phyloP scores from a whole-genome alignment of 1,284 basidiomycete genomes.

The Leccinum proliferum region DNA sequence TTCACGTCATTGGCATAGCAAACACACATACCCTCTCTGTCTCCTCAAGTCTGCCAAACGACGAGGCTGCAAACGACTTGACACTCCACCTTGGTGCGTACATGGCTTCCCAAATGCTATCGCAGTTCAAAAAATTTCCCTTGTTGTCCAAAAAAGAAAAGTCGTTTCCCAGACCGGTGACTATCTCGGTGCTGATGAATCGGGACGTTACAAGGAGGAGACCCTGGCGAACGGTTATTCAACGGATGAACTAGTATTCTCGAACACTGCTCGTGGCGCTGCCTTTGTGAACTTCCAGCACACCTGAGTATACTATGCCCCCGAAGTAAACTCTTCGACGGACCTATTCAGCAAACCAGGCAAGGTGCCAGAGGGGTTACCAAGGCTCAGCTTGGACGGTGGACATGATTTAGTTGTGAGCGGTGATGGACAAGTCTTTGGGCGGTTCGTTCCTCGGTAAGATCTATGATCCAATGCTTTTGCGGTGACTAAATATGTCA shows the following conservation, averaged over 20 bases:
- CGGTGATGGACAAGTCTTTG: conserved; percentile 54
- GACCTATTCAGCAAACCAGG: conserved; percentile 65
- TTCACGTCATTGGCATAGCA: too few relatives aligned
- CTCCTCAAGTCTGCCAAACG: too few relatives aligned
- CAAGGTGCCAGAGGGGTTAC: conserved; percentile 54
- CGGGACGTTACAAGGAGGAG: conserved; percentile 44
- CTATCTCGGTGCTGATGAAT: conserved; percentile 35
- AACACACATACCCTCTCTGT: too few relatives aligned
- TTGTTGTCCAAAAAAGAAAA: too few relatives aligned
- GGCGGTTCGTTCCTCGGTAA: conserved; percentile 72
- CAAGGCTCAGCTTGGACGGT: conserved; percentile 61
- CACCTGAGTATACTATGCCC: conserved; percentile 44
- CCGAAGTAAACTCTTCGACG: conserved; percentile 34
- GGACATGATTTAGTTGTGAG: conserved; percentile 64
- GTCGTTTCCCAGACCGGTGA: too few relatives aligned
- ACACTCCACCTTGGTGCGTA: too few relatives aligned
- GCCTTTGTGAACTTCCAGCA: conserved; percentile 66
- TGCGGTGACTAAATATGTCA: conserved; percentile 2
- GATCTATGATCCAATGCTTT: conserved; percentile 10
- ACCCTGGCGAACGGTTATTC: conserved; percentile 49
- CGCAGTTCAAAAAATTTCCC: too few relatives aligned
- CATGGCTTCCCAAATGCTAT: too few relatives aligned
- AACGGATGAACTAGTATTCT: conserved; percentile 50
- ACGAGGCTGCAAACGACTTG: too few relatives aligned
- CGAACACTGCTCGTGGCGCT: conserved; percentile 32